These are phyloP conservation scores for Tetradesmus obliquus DNA, from an alignment of 139 green algal genomes.

Conservation along the genomic window DNA sequence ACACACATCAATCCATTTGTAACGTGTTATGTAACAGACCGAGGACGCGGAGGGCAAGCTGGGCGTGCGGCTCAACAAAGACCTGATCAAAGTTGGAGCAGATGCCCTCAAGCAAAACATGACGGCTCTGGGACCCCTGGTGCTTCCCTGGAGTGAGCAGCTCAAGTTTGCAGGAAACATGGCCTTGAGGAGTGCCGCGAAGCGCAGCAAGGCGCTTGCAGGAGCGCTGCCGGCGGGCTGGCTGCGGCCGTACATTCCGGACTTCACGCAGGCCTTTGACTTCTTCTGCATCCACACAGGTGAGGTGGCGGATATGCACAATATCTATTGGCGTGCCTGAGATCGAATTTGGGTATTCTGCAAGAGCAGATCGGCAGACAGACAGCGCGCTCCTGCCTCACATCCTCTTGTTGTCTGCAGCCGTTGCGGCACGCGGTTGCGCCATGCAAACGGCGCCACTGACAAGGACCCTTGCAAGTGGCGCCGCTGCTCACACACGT, in stretches of 20 bases:
- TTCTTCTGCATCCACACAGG: constrained; percentile 79
- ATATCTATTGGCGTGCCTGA: too few relatives aligned
- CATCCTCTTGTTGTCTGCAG: too few relatives aligned
- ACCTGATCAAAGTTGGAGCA: constrained; percentile 56
- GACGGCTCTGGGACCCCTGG: constrained; percentile 65
- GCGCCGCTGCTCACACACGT: too few relatives aligned
- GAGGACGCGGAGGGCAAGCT: constrained; percentile 76
- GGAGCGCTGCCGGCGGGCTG: constrained; percentile 29
- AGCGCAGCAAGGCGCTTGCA: constrained; percentile 13
- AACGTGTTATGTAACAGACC: constrained; percentile 60
- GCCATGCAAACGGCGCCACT: too few relatives aligned
- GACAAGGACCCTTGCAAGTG: too few relatives aligned
- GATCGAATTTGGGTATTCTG: too few relatives aligned
- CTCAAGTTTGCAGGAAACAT: constrained; percentile 56
- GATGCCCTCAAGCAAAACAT: constrained; percentile 74
- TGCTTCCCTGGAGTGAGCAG: constrained; percentile 70
- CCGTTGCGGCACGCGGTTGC: too few relatives aligned
- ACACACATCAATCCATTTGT: too few relatives aligned
- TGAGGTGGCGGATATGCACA: background rate
- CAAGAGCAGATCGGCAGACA: too few relatives aligned
- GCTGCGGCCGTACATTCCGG: constrained; percentile 76
- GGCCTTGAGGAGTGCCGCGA: constrained; percentile 54
- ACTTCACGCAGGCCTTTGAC: constrained; percentile 79
- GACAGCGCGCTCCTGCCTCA: too few relatives aligned
- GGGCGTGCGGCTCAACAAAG: constrained; percentile 70